Conservation (phyloP, 176 grass and related monocot genomes). For the Themeda triandra region DNA sequence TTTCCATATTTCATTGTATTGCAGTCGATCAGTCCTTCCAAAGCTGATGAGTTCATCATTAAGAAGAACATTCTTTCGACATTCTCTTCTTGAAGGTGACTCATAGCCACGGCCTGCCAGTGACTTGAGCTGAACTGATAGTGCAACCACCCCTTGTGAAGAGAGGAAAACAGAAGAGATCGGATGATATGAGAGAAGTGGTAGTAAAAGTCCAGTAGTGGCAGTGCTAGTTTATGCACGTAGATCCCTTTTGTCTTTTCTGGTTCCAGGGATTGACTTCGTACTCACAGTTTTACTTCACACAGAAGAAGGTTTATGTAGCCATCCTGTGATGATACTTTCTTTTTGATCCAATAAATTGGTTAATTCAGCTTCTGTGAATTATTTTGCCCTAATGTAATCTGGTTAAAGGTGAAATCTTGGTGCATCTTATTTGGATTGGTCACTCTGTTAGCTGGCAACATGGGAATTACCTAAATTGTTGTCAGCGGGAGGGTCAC, state of each 20-base stretch:
- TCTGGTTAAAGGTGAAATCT: not conserved
- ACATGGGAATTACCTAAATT: not conserved
- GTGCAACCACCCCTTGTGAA: not conserved
- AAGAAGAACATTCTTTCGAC: conserved; percentile 95
- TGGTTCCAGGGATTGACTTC: conserved; percentile 12
- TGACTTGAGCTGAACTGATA: conserved; percentile 4
- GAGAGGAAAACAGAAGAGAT: not conserved
- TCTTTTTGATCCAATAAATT: conserved; percentile 22
- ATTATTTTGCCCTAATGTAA: not conserved
- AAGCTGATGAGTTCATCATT: conserved; percentile 88
- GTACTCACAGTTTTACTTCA: conserved; percentile 5
- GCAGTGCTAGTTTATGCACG: not conserved
- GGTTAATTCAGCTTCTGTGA: not conserved
- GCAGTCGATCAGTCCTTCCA: conserved; percentile 76
- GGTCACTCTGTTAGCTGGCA: not conserved
- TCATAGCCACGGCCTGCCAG: not conserved
- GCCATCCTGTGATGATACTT: not conserved
- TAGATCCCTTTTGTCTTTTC: not conserved
- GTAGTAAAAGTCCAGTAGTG: conserved; percentile 13
- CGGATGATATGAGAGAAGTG: not conserved
- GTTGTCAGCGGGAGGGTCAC: not conserved
- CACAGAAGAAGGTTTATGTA: not conserved
- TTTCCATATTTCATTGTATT: conserved; percentile 13
- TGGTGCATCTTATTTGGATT: not conserved
- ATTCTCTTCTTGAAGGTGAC: conserved; percentile 61